These are phyloP conservation scores for Primulina huaijiensis DNA, from an alignment of 257 asterid species.

Conservation along the genomic window DNA sequence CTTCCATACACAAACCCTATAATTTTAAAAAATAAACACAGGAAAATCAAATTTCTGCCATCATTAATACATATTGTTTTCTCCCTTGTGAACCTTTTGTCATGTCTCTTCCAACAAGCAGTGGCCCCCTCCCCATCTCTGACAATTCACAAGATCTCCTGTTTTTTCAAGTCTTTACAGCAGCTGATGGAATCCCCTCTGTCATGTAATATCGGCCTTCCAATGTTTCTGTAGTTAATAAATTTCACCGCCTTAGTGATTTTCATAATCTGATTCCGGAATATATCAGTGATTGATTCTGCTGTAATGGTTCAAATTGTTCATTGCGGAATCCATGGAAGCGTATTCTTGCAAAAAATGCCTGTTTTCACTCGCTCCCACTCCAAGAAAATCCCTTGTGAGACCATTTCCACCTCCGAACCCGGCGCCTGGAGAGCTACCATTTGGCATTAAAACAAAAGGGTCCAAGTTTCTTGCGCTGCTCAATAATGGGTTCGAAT, in stretches of 20 bases:
- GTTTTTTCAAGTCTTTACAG: background rate
- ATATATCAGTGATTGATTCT: constrained; percentile 29
- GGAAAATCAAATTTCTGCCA: constrained; percentile 19
- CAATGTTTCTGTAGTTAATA: background rate
- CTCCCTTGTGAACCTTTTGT: constrained; percentile 38
- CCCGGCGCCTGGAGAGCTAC: constrained; percentile 10
- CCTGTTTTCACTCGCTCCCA: constrained; percentile 39
- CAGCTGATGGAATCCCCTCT: constrained; percentile 4
- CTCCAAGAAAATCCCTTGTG: constrained; percentile 80
- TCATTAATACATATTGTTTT: constrained; percentile 16
- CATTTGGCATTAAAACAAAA: constrained; percentile 6
- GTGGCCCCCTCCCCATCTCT: constrained; percentile 34
- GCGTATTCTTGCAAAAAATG: constrained; percentile 23
- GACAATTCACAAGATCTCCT: constrained; percentile 71
- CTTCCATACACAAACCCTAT: constrained; percentile 9
- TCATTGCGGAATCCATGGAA: constrained; percentile 39
- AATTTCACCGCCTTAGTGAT: background rate
- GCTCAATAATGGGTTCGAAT: constrained; percentile 8
- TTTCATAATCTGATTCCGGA: background rate
- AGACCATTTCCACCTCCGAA: constrained; percentile 41
- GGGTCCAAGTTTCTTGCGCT: constrained; percentile 7
- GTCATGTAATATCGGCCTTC: background rate
- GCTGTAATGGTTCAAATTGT: constrained; percentile 32
- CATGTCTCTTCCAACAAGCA: constrained; percentile 38
- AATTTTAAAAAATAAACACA: background rate